Evolutionary conservation across 306 rosid genomes (phyloP).

Genomic region (Citrullus colocynthis): DNA sequence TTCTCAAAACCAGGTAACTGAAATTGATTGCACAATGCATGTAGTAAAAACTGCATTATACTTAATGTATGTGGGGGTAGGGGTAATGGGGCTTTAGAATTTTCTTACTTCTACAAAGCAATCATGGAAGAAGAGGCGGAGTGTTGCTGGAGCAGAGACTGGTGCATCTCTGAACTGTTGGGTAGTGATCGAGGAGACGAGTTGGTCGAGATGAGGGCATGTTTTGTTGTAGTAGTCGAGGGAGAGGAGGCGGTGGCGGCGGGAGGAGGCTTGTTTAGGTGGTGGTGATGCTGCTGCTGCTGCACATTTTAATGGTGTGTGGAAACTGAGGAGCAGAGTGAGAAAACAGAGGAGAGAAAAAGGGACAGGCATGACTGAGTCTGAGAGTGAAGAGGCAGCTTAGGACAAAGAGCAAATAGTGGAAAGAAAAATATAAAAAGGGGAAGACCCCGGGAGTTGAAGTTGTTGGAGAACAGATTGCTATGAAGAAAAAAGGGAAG

Average conservation of each 20-base stretch:
- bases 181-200: slow-evolving; percentile 52
- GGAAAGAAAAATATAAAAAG: slow-evolving; percentile 15
- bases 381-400: slow-evolving; percentile 21
- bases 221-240: slow-evolving; percentile 55
- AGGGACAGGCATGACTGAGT: slow-evolving; percentile 22
- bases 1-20: not conserved
- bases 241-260: slow-evolving; percentile 32
- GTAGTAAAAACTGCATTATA: slow-evolving; percentile 8
- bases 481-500: slow-evolving; percentile 20
- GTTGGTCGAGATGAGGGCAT: slow-evolving; percentile 66
- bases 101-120: slow-evolving; percentile 75
- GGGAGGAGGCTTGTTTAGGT: not conserved
- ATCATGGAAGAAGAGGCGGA: slow-evolving; percentile 86
- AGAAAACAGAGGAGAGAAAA: slow-evolving; percentile 13
- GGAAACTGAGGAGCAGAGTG: slow-evolving; percentile 16
- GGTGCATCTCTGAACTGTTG: slow-evolving; percentile 80
- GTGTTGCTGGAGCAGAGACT: slow-evolving; percentile 77
- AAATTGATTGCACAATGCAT: not conserved
- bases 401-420: slow-evolving; percentile 29
- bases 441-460: slow-evolving; percentile 14
- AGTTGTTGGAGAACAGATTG: slow-evolving; percentile 17
- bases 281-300: slow-evolving; percentile 12
- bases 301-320: slow-evolving; percentile 19
- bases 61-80: not conserved
- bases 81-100: not conserved